Conservation (phyloP, 805 yeast genomes). For the Lipomyces yamadae region DNA sequence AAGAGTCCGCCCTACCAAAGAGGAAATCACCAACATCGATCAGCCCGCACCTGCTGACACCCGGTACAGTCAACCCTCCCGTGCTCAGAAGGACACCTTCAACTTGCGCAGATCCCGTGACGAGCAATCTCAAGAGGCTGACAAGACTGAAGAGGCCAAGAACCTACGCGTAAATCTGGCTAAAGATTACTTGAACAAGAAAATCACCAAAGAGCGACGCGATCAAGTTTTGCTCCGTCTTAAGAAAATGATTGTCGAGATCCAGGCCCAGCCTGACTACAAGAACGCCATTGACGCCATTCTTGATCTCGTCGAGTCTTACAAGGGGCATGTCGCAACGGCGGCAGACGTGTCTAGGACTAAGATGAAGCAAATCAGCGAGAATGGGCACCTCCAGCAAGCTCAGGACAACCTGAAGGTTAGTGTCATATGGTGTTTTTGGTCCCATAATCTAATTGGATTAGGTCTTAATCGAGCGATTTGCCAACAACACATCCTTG, state of each 20-base stretch:
- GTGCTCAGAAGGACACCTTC: conserved; percentile 2
- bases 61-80: conserved; percentile 15
- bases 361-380: conserved; percentile 15
- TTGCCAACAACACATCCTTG: conserved; percentile 33
- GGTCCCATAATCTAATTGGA: neutral
- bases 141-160: conserved; percentile 13
- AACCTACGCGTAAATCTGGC: neutral
- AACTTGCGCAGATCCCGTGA: conserved; percentile 12
- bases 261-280: conserved; percentile 36
- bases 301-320: conserved; percentile 29
- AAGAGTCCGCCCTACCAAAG: conserved; percentile 28
- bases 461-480: conserved; percentile 31
- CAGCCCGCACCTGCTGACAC: conserved; percentile 28
- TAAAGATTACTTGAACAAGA: conserved; percentile 21
- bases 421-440: neutral
- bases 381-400: conserved; percentile 23
- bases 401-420: conserved; percentile 24
- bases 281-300: conserved; percentile 33
- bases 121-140: neutral
- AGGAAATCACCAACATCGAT: conserved; percentile 24
- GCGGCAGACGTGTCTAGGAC: neutral
- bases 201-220: conserved; percentile 33
- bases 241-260: conserved; percentile 31
- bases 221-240: conserved; percentile 26
- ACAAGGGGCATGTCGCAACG: conserved; percentile 3